Evolutionary conservation across 2,329 filamentous ascomycete genomes (phyloP), one percentile per base, ranked within the genome.

Genomic region (Alternaria gaisen): DNA sequence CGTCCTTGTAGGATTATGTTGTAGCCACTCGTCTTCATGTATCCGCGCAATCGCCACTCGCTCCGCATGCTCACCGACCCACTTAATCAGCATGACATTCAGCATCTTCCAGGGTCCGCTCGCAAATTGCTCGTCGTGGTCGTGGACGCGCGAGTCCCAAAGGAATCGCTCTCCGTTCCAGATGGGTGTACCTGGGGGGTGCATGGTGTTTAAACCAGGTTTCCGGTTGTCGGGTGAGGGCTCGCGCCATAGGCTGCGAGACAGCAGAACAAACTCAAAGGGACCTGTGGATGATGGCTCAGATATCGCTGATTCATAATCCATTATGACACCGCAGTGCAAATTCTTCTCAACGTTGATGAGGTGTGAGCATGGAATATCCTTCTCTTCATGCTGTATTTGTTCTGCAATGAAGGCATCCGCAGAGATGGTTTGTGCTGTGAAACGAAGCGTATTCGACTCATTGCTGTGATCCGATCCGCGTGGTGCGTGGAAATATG

Each of bases 1-100:
- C 57, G 65, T 67, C 60, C 54, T 70, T 20, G 36, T 24, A 3
- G 74, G 72, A 20, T 46, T 61, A 22, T 56, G 41, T 44, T 60
- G 51, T 16, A 47, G 48, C 75, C 75, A 77, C 2, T 63, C 75
- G 53, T 73, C 69, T 57, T 77, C 73, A 20, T 77, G 75, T 26
- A 77, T 75, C 55, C 73, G 61, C 16, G 65, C 75, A 41, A 77
- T 61, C 9, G 73, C 74, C 2, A 77, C 70, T 10, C 75, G 56
- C 53, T 75, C 71, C 3, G 72, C 70, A 34, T 61, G 43, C 16
- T 64, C 67, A 9, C 68, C 70, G 22, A 69, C 66, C 72, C 72
- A 75, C 43, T 71, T 67, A 9, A 77, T 69, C 38, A 77, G 52
- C 68, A 77, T 70, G 7, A 77, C 72, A 56, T 77, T 77, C 6